These are phyloP conservation scores for Saccharomycopsis sp. DNA, from an alignment of 805 yeast genomes.

Conservation along the genomic window DNA sequence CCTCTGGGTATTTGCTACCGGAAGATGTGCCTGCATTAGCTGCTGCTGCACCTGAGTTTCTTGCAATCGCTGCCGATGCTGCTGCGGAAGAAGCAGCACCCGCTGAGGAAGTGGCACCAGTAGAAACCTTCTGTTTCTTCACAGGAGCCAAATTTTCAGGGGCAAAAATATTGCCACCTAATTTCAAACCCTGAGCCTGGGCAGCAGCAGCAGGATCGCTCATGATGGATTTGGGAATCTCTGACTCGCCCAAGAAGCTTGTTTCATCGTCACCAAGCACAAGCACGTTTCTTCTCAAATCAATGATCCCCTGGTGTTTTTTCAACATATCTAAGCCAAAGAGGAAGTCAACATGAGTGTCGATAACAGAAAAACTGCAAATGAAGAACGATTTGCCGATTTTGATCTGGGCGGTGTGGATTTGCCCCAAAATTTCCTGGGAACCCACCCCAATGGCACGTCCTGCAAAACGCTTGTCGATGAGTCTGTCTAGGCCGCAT, in stretches of 20 bases:
- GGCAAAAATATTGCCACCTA: slow-evolving; percentile 32
- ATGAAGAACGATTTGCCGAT: slow-evolving; percentile 62
- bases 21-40: slow-evolving; percentile 12
- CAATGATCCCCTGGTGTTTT: slow-evolving; percentile 79
- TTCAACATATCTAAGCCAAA: slow-evolving; percentile 89
- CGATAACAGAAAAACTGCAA: slow-evolving; percentile 65
- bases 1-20: slow-evolving; percentile 29
- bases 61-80: slow-evolving; percentile 11
- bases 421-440: slow-evolving; percentile 68
- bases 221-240: slow-evolving; percentile 42
- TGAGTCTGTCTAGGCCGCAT: slow-evolving; percentile 60
- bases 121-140: slow-evolving; percentile 6
- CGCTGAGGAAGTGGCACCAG: slow-evolving; percentile 8
- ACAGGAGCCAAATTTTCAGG: slow-evolving; percentile 7
- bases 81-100: slow-evolving; percentile 12
- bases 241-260: slow-evolving; percentile 65
- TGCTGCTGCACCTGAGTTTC: not conserved
- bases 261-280: slow-evolving; percentile 69
- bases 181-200: slow-evolving; percentile 21
- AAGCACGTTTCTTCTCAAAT: slow-evolving; percentile 58
- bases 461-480: slow-evolving; percentile 76
- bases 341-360: slow-evolving; percentile 64
- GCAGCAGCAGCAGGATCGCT: slow-evolving; percentile 16
- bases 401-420: slow-evolving; percentile 82
- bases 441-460: slow-evolving; percentile 89